Percentiles rank a stretch among this genome's conserved stretches.
phyloP scores from a whole-genome alignment of 352 stramenopile species.

The Stramenopiles sp. region DNA sequence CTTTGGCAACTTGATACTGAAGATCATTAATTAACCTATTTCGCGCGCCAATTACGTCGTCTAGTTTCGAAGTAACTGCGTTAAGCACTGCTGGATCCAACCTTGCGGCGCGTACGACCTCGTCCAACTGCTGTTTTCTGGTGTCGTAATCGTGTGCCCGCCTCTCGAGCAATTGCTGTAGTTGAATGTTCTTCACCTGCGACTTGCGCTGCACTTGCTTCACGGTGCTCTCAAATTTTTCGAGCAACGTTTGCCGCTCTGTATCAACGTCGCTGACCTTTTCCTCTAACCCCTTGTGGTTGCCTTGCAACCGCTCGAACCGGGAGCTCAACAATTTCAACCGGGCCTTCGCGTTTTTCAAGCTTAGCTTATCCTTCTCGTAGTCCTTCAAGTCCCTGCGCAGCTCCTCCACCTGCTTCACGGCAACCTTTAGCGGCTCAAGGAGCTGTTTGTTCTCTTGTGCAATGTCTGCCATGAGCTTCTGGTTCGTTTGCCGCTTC shows the following conservation, averaged over 20 bases:
- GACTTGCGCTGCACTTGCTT: slow-evolving; percentile 62
- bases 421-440: slow-evolving; percentile 51
- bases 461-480: slow-evolving; percentile 71
- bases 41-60: slow-evolving; percentile 37
- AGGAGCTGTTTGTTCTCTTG: slow-evolving; percentile 73
- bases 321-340: slow-evolving; percentile 50
- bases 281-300: slow-evolving; percentile 41
- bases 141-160: slow-evolving; percentile 45
- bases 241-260: slow-evolving; percentile 63
- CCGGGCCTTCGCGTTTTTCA: slow-evolving; percentile 60
- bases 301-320: slow-evolving; percentile 37
- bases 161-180: slow-evolving; percentile 50
- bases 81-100: slow-evolving; percentile 17
- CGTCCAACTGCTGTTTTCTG: slow-evolving; percentile 32
- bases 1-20: slow-evolving; percentile 42
- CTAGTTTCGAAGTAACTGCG: slow-evolving; percentile 39
- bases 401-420: slow-evolving; percentile 64
- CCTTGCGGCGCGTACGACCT: slow-evolving; percentile 24
- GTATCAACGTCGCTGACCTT: slow-evolving; percentile 49
- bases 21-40: slow-evolving; percentile 38
- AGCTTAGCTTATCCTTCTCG: slow-evolving; percentile 65
- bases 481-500: slow-evolving; percentile 62
- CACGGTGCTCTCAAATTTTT: slow-evolving; percentile 64
- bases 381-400: slow-evolving; percentile 63
- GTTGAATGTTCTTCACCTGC: slow-evolving; percentile 64